These are phyloP conservation scores for Aureobasidium sp. DNA, from an alignment of 2,329 filamentous ascomycete species.

Conservation along the genomic window DNA sequence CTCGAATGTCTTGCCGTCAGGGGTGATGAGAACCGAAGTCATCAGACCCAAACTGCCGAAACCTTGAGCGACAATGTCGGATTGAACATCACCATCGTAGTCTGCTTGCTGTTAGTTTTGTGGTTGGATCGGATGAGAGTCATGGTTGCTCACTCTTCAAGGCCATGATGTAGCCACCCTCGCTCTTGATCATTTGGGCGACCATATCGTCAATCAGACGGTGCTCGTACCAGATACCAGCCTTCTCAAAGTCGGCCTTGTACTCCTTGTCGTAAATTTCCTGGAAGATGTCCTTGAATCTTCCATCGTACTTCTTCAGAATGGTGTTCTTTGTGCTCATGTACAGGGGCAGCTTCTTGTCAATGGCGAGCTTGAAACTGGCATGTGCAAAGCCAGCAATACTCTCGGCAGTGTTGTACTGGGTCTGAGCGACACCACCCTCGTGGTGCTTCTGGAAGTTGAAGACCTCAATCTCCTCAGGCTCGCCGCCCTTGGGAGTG, in stretches of 20 bases:
- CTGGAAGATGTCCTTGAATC: constrained; percentile 99
- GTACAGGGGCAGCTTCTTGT: constrained; percentile 87
- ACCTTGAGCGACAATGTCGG: constrained; percentile 94
- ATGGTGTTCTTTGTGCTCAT: constrained; percentile 99
- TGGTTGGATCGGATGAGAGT: background rate
- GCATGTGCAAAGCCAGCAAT: constrained; percentile 93
- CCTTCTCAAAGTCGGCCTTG: constrained; percentile 80
- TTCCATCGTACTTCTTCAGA: constrained; percentile 95
- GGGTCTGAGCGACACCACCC: constrained; percentile 84
- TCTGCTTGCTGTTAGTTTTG: constrained; percentile 47
- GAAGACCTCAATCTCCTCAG: constrained; percentile 82
- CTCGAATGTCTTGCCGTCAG: constrained; percentile 94
- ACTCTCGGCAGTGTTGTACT: constrained; percentile 97
- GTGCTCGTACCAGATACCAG: constrained; percentile 98
- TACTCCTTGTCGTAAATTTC: constrained; percentile 86
- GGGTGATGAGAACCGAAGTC: constrained; percentile 96
- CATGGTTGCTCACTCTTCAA: constrained; percentile 71
- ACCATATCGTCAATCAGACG: constrained; percentile 99
- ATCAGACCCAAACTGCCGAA: constrained; percentile 97
- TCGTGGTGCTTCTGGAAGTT: constrained; percentile 66
- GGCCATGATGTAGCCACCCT: constrained; percentile 92
- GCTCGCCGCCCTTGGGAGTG: constrained; percentile 73
- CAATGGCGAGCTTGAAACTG: constrained; percentile 88
- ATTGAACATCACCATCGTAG: constrained; percentile 98
- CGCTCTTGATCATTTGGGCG: constrained; percentile 99